Conservation (phyloP, 83 land plant species). For the Isoetes engelmannii region DNA sequence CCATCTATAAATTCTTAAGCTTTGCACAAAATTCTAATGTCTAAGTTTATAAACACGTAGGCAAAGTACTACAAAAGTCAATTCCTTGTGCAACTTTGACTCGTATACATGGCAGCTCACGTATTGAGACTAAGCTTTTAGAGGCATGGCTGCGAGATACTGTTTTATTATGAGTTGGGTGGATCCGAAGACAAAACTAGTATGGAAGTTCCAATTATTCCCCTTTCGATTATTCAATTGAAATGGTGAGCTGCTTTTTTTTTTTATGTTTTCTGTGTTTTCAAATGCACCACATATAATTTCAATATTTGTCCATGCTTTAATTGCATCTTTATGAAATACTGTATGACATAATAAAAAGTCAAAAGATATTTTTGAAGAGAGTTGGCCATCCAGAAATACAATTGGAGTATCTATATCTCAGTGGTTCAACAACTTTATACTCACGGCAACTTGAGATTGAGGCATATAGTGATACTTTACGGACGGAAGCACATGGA, state of each 20-base stretch:
- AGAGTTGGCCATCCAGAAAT: constrained; percentile 10
- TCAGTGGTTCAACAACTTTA: background rate
- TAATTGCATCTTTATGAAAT: background rate
- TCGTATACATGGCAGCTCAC: too few relatives aligned
- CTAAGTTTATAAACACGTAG: too few relatives aligned
- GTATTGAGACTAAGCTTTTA: too few relatives aligned
- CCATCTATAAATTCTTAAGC: too few relatives aligned
- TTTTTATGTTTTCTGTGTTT: background rate
- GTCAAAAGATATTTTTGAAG: constrained; percentile 7
- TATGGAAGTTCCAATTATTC: constrained; percentile 6
- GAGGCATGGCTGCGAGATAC: background rate
- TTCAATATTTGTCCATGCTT: background rate
- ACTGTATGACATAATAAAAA: constrained; percentile 1
- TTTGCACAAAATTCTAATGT: too few relatives aligned
- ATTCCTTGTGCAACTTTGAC: too few relatives aligned
- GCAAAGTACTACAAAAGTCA: too few relatives aligned
- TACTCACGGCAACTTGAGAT: constrained; percentile 1
- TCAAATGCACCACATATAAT: background rate
- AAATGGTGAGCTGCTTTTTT: background rate
- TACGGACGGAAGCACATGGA: background rate
- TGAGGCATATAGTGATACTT: constrained; percentile 6
- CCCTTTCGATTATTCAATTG: background rate
- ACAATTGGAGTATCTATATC: constrained; percentile 3
- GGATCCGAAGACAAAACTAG: background rate
- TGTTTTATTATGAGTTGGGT: constrained; percentile 7